A percentile compares a stretch with the other conserved stretches of the same genome.
These are phyloP conservation scores for Entomortierella chlamydospora DNA, from an alignment of 192 early-diverging fungal genomes.

Conservation along the genomic window DNA sequence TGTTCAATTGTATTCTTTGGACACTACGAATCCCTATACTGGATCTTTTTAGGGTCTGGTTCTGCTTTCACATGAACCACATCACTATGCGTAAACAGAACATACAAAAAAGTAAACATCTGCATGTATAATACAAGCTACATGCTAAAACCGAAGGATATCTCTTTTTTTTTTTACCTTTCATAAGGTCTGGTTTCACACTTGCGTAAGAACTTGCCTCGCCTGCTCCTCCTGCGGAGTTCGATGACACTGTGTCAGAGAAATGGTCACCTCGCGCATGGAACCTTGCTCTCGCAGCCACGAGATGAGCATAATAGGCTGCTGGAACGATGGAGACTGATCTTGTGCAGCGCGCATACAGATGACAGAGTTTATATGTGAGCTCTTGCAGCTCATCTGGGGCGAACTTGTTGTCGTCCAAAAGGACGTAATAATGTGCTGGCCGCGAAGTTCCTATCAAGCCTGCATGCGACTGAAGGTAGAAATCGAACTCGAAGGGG, in stretches of 20 bases:
- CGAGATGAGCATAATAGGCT: conserved; percentile 94
- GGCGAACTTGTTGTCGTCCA: conserved; percentile 86
- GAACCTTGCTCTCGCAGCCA: conserved; percentile 89
- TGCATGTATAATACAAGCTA: too few species aligned
- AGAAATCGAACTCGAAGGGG: conserved; percentile 90
- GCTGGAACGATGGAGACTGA: conserved; percentile 89
- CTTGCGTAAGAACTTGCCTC: not conserved
- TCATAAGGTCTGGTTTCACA: not conserved
- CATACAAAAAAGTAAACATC: not conserved
- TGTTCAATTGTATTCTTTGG: too few species aligned
- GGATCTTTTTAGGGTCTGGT: too few species aligned
- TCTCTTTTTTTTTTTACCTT: conserved; percentile 5
- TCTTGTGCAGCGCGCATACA: conserved; percentile 90
- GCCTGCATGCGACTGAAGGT: conserved; percentile 90
- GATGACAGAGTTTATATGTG: conserved; percentile 92
- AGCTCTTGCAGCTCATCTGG: conserved; percentile 86
- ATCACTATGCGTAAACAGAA: conserved; percentile 13
- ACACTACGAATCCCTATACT: too few species aligned
- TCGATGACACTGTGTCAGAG: conserved; percentile 48
- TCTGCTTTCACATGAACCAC: conserved; percentile 32
- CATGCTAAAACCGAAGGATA: not conserved
- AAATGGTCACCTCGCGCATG: conserved; percentile 76
- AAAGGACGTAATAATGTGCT: conserved; percentile 91
- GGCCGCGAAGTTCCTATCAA: conserved; percentile 96
- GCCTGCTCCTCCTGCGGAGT: not conserved